Base-by-base conservation (phyloP, 2,329 filamentous ascomycete genomes). In the Monosporascus ibericus region DNA sequence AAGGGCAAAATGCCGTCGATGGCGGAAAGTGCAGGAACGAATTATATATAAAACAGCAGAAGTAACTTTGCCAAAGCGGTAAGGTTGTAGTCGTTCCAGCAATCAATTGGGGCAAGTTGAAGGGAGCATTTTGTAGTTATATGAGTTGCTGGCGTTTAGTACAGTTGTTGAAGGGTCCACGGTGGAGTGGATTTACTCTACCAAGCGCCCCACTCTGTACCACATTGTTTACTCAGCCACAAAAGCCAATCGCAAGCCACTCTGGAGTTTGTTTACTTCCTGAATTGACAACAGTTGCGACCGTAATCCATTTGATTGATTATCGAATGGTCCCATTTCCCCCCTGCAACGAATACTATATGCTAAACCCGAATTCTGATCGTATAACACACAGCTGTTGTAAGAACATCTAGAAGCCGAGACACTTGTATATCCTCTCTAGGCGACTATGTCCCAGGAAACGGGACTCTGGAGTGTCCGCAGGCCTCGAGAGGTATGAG, bases 391-490 rank as follows among this genome's bases (percentile, higher is more conserved):
- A 46, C 36, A 52, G 48, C 49, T 59, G 55, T 39, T 47, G 39
- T 18, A 47, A n/a, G 48, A 46, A n/a, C 9, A 30, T n/a, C 49
- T 36, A 6, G 30, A 11, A 34, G 30, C 3, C 30, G 5, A 34
- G 30, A 5, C 30, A 14, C 30, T 34, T 11, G 30, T 34, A 34
- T 51, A 53, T n/a, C 8, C 14, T 17, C 9, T 17, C n/a, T 25
- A 14, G 22, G 20, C 52, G 70, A 77, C 56, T 66, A 95, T 95
- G 90, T 90, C 90, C 74, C 89, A 94, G 75, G 90, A 95, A 65
- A 84, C 85, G 56, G 88, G 88, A 66, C 78, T 94, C 67, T 96
- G 92, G 81, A 96, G 91, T 67, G 90, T 95, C 69, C 90, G 90
- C 72, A 87, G 92, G 66, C 88, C 89, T 62, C 84, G 92, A 79